Evolutionary conservation across 2,329 filamentous ascomycete genomes (phyloP).

Genomic region (Xylaria sp.): DNA sequence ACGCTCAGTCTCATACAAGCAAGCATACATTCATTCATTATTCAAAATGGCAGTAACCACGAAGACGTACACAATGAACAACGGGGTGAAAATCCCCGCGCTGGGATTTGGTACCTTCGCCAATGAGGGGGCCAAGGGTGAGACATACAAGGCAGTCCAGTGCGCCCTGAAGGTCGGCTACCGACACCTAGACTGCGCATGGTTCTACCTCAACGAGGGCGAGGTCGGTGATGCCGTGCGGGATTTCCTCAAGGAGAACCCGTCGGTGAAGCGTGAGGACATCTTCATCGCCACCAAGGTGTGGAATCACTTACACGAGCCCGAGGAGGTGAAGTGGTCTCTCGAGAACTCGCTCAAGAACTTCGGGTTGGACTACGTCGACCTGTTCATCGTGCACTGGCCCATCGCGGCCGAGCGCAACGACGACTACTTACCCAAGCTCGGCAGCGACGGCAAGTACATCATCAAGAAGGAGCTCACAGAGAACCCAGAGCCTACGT

Average conservation of each 20-base stretch:
- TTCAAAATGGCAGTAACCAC: conserved; percentile 32
- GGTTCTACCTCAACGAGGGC: conserved; percentile 72
- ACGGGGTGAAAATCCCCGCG: conserved; percentile 64
- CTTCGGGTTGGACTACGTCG: conserved; percentile 61
- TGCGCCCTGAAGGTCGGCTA: conserved; percentile 67
- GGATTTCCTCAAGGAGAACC: conserved; percentile 48
- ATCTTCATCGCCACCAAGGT: conserved; percentile 71
- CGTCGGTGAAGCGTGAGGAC: conserved; percentile 56
- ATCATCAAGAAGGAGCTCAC: conserved; percentile 64
- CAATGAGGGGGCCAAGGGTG: conserved; percentile 66
- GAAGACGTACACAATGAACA: conserved; percentile 53
- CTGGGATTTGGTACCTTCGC: conserved; percentile 71
- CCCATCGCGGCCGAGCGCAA: conserved; percentile 53
- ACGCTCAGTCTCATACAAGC: neutral
- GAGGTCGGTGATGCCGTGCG: conserved; percentile 64
- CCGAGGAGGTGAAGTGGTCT: conserved; percentile 62
- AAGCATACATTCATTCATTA: neutral
- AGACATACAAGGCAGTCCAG: conserved; percentile 69
- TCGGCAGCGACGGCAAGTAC: conserved; percentile 54
- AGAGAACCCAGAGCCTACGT: conserved; percentile 68
- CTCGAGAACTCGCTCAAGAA: conserved; percentile 58
- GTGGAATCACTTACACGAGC: conserved; percentile 70
- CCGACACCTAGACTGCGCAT: conserved; percentile 70
- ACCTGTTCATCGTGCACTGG: conserved; percentile 65
- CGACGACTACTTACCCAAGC: conserved; percentile 49